phyloP scores from a whole-genome alignment of 163 green algal genomes.

The Chlorella variabilis region DNA sequence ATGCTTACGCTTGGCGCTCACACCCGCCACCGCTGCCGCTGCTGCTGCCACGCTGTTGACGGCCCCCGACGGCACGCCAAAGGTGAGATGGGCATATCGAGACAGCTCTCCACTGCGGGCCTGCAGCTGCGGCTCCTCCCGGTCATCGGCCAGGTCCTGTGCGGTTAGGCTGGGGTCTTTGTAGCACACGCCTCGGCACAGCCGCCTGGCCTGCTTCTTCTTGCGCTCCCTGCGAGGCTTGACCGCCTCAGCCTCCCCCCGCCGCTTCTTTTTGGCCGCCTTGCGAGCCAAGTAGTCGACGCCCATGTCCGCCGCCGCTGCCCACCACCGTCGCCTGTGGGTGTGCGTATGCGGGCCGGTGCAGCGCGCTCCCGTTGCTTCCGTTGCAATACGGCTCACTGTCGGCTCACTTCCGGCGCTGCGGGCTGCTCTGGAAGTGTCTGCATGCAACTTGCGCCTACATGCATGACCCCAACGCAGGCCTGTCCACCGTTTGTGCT shows the following conservation, averaged over 20 bases:
- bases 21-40: not conserved
- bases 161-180: conserved; percentile 57
- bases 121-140: not conserved
- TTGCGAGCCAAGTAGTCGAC: conserved; percentile 72
- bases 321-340: no score
- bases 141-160: conserved; percentile 57
- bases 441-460: no score
- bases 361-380: no score
- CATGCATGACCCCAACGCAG: no score
- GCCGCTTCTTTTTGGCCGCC: conserved; percentile 65
- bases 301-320: conserved; percentile 24
- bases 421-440: no score
- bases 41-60: not conserved
- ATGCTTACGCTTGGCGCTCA: not conserved
- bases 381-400: no score
- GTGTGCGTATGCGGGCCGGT: no score
- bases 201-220: conserved; percentile 54
- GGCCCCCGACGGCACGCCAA: not conserved
- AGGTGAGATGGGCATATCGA: not conserved
- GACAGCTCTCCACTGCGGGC: not conserved
- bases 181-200: conserved; percentile 66
- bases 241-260: conserved; percentile 36
- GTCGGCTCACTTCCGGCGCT: no score
- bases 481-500: no score
- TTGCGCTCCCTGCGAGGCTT: conserved; percentile 40